Evolutionary conservation across 331 rosid genomes (phyloP).

Genomic region (Malus hybrid): DNA sequence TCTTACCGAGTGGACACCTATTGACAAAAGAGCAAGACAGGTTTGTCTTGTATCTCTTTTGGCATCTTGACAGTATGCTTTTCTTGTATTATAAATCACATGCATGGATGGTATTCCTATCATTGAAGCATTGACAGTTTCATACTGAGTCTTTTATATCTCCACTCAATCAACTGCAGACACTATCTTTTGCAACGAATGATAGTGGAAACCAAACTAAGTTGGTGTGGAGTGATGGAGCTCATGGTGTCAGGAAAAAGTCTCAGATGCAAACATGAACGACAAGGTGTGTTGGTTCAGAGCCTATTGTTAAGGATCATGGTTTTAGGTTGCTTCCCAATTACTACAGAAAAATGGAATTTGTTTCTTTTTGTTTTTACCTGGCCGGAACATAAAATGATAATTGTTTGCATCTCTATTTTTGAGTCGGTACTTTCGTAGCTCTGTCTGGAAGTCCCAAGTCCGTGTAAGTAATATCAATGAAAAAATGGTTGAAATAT

Average conservation of each 20-base stretch:
- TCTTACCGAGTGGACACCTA: conserved; percentile 46
- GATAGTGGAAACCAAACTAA: conserved; percentile 62
- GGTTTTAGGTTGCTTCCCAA: background rate
- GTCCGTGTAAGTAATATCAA: background rate
- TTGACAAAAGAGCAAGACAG: conserved; percentile 66
- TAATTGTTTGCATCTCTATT: background rate
- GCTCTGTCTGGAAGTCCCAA: background rate
- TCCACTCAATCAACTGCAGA: conserved; percentile 41
- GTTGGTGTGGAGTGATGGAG: conserved; percentile 66
- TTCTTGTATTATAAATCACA: background rate
- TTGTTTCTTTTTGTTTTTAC: background rate
- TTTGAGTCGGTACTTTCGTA: background rate
- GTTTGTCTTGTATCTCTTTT: conserved; percentile 20
- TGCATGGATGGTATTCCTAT: background rate
- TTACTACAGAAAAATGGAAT: background rate
- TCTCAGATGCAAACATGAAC: conserved; percentile 13
- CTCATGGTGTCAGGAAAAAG: conserved; percentile 22
- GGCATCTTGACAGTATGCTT: conserved; percentile 2
- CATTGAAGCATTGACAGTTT: background rate
- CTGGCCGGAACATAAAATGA: background rate
- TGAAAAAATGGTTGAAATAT: background rate
- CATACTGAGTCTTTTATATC: background rate
- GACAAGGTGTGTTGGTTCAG: conserved; percentile 14
- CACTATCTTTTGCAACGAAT: conserved; percentile 56
- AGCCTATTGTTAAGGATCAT: background rate